A percentile compares a stretch with the other conserved stretches of the same genome.
Conservation (phyloP, 78 protist genomes). For the Acrasis kona region DNA sequence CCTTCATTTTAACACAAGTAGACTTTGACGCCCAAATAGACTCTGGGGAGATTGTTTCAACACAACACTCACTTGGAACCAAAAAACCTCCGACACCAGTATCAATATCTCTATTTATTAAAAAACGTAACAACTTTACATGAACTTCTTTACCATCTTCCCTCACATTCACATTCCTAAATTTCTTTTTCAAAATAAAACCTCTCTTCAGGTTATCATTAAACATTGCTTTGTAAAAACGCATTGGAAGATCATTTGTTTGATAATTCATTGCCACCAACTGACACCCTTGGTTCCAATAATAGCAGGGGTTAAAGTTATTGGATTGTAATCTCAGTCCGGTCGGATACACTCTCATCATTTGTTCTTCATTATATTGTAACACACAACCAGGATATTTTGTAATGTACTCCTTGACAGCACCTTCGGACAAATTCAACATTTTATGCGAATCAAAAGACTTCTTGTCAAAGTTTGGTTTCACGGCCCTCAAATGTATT, state of each 20-base stretch:
- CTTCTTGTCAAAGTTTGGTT: too few relatives aligned
- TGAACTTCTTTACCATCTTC: too few relatives aligned
- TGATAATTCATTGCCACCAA: slow-evolving; percentile 34
- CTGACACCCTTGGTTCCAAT: slow-evolving; percentile 9
- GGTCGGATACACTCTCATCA: slow-evolving; percentile 18
- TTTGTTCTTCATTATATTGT: neutral
- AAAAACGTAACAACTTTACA: too few relatives aligned
- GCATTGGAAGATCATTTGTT: slow-evolving; percentile 23
- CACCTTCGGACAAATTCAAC: neutral
- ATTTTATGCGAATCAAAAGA: too few relatives aligned
- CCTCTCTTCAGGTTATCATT: slow-evolving; percentile 1
- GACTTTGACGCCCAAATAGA: too few relatives aligned
- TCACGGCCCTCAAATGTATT: too few relatives aligned
- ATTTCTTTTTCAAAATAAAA: slow-evolving; percentile 11
- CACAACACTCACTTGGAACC: too few relatives aligned
- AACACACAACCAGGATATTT: neutral
- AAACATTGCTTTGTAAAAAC: slow-evolving; percentile 1
- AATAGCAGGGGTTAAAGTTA: neutral
- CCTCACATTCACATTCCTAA: too few relatives aligned
- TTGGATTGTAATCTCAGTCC: slow-evolving; percentile 5
- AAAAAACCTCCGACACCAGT: too few relatives aligned
- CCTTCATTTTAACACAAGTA: too few relatives aligned
- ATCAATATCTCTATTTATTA: too few relatives aligned
- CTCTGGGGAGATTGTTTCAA: too few relatives aligned
- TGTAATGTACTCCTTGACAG: neutral